phyloP scores from a whole-genome alignment of 2,329 filamentous ascomycete genomes.

The Drechslerella stenobrocha region DNA sequence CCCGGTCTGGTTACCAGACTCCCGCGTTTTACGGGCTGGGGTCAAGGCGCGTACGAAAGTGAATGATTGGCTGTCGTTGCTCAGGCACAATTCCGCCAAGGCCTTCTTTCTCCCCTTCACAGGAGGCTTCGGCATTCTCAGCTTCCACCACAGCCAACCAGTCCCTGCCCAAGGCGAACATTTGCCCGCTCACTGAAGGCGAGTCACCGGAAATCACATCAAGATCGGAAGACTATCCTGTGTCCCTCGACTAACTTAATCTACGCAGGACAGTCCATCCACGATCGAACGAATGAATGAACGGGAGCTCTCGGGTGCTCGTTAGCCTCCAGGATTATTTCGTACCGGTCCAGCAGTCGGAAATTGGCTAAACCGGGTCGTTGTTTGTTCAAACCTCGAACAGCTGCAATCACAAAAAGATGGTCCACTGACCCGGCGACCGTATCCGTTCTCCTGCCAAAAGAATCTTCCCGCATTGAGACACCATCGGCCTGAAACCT shows the following conservation, averaged over 20 bases:
- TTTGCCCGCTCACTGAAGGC: slow-evolving; percentile 42
- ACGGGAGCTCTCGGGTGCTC: slow-evolving; percentile 41
- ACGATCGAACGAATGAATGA: slow-evolving; percentile 20
- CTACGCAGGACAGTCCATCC: too few relatives aligned
- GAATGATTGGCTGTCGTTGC: slow-evolving; percentile 44
- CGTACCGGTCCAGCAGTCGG: background rate
- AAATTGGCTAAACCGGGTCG: slow-evolving; percentile 40
- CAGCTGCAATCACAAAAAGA: slow-evolving; percentile 25
- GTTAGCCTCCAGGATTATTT: slow-evolving; percentile 14
- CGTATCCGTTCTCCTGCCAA: slow-evolving; percentile 26
- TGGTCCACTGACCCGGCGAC: slow-evolving; percentile 32
- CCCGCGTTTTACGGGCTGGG: slow-evolving; percentile 46
- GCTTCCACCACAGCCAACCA: slow-evolving; percentile 41
- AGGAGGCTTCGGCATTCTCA: slow-evolving; percentile 18
- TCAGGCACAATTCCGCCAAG: slow-evolving; percentile 42
- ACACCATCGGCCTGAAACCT: slow-evolving; percentile 33
- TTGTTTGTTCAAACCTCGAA: slow-evolving; percentile 41
- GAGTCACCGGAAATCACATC: slow-evolving; percentile 45
- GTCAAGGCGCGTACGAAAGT: slow-evolving; percentile 40
- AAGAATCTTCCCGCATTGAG: slow-evolving; percentile 27
- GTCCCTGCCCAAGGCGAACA: slow-evolving; percentile 37
- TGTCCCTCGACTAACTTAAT: slow-evolving; percentile 16
- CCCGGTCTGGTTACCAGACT: slow-evolving; percentile 48
- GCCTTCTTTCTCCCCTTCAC: slow-evolving; percentile 30
- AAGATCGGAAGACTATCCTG: slow-evolving; percentile 46